Evolutionary conservation across 176 grass and related monocot genomes (phyloP), one percentile per base, ranked within the genome.

Genomic region (Musa beccarii): DNA sequence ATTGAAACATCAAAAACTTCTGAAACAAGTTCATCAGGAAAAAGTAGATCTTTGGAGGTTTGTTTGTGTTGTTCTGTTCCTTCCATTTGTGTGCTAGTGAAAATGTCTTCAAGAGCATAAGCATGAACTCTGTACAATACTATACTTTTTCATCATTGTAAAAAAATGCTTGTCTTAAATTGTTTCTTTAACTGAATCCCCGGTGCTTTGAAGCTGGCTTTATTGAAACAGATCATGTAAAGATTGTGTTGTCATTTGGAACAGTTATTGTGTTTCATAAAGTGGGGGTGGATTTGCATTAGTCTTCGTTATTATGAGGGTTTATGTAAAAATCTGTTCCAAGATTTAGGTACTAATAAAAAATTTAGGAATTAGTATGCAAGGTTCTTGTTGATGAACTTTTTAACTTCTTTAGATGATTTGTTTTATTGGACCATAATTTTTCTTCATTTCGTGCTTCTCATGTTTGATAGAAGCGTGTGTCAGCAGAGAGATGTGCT

Each of bases 401-500:
- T 84, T 28, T 22, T 77, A 62, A 17, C 28, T 55, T 67, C 19
- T 71, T 52, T 49, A 73, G 20, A 34, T 76, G 19, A 53, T 10
- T 63, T 76, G 16, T 50, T 15, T 77, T 22, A 28, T 76, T 6
- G 28, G 59, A 73, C 20, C 1, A 64, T 65, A 64, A 26, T 17
- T 75, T 10, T 29, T 34, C 25, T 74, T 15, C 59, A 14, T n/a
- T 82, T 79, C 22, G 29, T 64, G 84, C n/a, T 75, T 83, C 9
- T 11, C 59, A 52, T 51, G 52, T 49, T 53, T 49, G 26, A 76
- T 77, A 97, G 93, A 96, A 85, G 71, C 94, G 78, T 70, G 88
- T 98, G 67, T 70, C 94, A 8, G 81, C 87, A 23, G 86, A 98
- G 90, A 82, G 95, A 86, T 98, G 95, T 73, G 90, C 78, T 86